Percentiles rank a stretch among this genome's conserved stretches.
Evolutionary conservation across 2,329 filamentous ascomycete genomes (phyloP).

Genomic region (Magnaporthiopsis rhizophila): DNA sequence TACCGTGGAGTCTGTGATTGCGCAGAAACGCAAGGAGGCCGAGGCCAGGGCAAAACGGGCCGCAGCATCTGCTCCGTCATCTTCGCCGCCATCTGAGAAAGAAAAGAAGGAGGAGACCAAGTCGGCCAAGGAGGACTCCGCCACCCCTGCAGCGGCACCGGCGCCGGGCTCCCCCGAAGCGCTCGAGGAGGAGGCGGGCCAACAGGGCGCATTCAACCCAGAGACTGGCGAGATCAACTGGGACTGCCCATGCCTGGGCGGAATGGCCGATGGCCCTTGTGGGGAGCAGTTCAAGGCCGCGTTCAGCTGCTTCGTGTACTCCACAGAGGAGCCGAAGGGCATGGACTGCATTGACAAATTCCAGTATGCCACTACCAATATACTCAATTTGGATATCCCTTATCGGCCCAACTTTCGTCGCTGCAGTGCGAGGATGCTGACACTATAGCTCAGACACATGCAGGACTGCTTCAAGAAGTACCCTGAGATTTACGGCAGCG

Average conservation of each 20-base stretch:
- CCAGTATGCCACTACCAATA: slow-evolving; percentile 54
- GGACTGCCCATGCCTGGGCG: slow-evolving; percentile 95
- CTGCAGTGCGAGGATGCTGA: neutral
- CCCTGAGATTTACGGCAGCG: slow-evolving; percentile 86
- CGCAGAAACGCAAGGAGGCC: slow-evolving; percentile 50
- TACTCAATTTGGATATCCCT: neutral
- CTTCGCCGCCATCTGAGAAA: slow-evolving; percentile 19
- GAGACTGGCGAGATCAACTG: slow-evolving; percentile 99
- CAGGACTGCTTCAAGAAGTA: slow-evolving; percentile 93
- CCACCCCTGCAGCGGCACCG: slow-evolving; percentile 14
- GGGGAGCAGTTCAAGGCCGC: slow-evolving; percentile 92
- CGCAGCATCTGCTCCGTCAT: slow-evolving; percentile 14
- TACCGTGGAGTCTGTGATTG: slow-evolving; percentile 60
- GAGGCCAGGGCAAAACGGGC: slow-evolving; percentile 25
- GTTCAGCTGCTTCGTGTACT: slow-evolving; percentile 98
- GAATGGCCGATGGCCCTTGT: slow-evolving; percentile 94
- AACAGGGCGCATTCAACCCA: slow-evolving; percentile 92
- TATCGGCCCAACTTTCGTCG: neutral
- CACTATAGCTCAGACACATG: slow-evolving; percentile 61
- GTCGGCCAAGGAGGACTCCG: slow-evolving; percentile 14
- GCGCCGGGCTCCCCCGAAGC: slow-evolving; percentile 32
- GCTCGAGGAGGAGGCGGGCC: slow-evolving; percentile 71
- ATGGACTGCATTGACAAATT: slow-evolving; percentile 98
- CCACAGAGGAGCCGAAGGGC: slow-evolving; percentile 88
- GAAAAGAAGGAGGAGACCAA: slow-evolving; percentile 17